Conservation (phyloP, 1,284 basidiomycete genomes). For the Rhodotorula sp. region DNA sequence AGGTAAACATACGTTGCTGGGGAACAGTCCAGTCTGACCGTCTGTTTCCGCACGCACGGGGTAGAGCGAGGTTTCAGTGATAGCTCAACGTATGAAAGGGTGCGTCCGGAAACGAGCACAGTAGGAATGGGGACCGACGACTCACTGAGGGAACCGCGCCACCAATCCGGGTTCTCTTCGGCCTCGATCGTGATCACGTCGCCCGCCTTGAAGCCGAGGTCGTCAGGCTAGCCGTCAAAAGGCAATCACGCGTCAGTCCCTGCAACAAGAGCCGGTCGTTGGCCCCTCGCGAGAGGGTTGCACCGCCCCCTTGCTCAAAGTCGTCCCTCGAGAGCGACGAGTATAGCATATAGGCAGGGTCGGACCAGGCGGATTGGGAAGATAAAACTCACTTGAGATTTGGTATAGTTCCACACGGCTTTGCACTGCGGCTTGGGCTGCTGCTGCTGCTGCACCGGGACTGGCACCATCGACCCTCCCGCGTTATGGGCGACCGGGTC, state of each 20-base stretch:
- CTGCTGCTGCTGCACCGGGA: not conserved
- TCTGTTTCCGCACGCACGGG: constrained; percentile 5
- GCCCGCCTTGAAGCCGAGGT: constrained; percentile 60
- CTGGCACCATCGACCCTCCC: not conserved
- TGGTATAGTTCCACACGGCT: constrained; percentile 27
- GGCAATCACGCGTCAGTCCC: not conserved
- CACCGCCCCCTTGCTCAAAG: not conserved
- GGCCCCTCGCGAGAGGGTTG: not conserved
- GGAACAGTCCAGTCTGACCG: constrained; percentile 29
- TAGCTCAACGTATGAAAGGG: not conserved
- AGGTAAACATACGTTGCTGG: constrained; percentile 18
- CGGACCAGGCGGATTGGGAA: not conserved
- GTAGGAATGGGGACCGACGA: not conserved
- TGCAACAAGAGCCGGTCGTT: not conserved
- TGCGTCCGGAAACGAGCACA: too few species aligned
- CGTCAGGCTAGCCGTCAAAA: constrained; percentile 52
- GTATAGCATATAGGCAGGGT: not conserved
- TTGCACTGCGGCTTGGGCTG: constrained; percentile 2
- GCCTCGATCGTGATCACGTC: constrained; percentile 62
- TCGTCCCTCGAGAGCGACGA: too few species aligned
- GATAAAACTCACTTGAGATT: constrained; percentile 12
- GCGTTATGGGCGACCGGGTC: too few species aligned
- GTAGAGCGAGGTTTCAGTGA: not conserved
- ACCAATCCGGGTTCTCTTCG: constrained; percentile 65
- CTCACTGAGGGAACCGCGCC: constrained; percentile 45